Percentiles rank a stretch among this genome's conserved stretches.
Evolutionary conservation across 2,329 filamentous ascomycete genomes (phyloP).

Genomic region (Huntiella omanensis): DNA sequence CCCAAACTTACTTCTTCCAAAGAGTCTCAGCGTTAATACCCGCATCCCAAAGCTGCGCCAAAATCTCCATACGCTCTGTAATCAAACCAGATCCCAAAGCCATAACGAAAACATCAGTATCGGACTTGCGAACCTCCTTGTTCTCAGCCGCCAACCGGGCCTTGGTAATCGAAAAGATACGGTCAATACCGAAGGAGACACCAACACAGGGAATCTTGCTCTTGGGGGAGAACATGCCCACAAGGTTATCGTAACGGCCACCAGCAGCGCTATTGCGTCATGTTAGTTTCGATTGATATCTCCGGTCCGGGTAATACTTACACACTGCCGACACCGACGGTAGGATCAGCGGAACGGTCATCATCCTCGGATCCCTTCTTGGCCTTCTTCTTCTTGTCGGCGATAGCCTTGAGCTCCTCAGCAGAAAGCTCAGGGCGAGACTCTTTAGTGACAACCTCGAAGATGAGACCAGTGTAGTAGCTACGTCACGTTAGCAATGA

Average conservation of each 20-base stretch:
- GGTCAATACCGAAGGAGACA: constrained; percentile 86
- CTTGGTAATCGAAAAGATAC: constrained; percentile 86
- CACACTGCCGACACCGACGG: constrained; percentile 67
- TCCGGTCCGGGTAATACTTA: constrained; percentile 2
- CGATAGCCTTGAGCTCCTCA: constrained; percentile 17
- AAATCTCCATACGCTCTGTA: constrained; percentile 67
- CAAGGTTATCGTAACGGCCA: constrained; percentile 80
- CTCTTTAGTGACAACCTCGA: constrained; percentile 71
- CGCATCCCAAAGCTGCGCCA: constrained; percentile 61
- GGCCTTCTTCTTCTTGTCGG: constrained; percentile 24
- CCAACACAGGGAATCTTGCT: constrained; percentile 49
- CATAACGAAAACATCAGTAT: constrained; percentile 89
- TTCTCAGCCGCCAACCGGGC: constrained; percentile 48
- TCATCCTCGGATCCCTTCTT: constrained; percentile 31
- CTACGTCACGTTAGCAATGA: constrained; percentile 30
- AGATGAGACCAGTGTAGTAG: constrained; percentile 82
- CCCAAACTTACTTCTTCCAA: constrained; percentile 39
- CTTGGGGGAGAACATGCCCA: constrained; percentile 83
- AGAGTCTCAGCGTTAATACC: constrained; percentile 83
- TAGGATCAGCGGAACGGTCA: constrained; percentile 61
- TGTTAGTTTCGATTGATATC: background rate
- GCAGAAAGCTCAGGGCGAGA: constrained; percentile 36
- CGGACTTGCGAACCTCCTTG: constrained; percentile 41
- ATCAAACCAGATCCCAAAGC: constrained; percentile 70
- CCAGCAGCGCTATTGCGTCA: constrained; percentile 41